Percentiles rank a stretch among this genome's conserved stretches.
Conservation (phyloP, 495 filamentous ascomycete genomes). For the Podospora australis region DNA sequence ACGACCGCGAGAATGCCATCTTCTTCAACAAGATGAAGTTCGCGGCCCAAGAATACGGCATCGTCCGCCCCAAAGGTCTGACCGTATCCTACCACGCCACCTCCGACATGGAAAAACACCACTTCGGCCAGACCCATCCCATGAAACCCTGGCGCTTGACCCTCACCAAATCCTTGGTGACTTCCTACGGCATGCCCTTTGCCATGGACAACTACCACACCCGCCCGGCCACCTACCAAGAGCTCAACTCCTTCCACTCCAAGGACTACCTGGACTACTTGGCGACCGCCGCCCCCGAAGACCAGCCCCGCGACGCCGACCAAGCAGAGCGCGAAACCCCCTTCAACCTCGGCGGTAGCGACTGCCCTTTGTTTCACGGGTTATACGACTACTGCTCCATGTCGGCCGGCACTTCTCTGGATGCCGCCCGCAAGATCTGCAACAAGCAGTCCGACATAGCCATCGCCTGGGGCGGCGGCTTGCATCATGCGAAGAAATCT, state of each 20-base stretch:
- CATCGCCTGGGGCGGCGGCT: slow-evolving; percentile 94
- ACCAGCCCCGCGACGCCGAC: slow-evolving; percentile 44
- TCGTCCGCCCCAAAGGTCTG: slow-evolving; percentile 72
- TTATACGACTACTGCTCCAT: slow-evolving; percentile 92
- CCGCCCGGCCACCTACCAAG: slow-evolving; percentile 75
- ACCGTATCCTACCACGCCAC: slow-evolving; percentile 96
- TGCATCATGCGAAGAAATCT: slow-evolving; percentile 96
- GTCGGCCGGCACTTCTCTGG: slow-evolving; percentile 82
- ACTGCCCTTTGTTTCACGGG: slow-evolving; percentile 95
- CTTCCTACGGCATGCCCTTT: slow-evolving; percentile 89
- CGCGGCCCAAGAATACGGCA: slow-evolving; percentile 64
- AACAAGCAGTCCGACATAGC: slow-evolving; percentile 86
- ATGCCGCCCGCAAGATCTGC: slow-evolving; percentile 84
- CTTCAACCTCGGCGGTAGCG: slow-evolving; percentile 82
- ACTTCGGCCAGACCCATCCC: slow-evolving; percentile 90
- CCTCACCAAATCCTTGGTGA: slow-evolving; percentile 87
- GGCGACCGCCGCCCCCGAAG: slow-evolving; percentile 43
- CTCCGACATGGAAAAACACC: slow-evolving; percentile 88
- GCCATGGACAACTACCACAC: slow-evolving; percentile 91
- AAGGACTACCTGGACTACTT: slow-evolving; percentile 88
- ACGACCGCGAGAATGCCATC: slow-evolving; percentile 50
- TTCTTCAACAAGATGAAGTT: slow-evolving; percentile 59
- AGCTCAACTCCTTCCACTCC: slow-evolving; percentile 81
- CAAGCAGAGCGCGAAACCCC: slow-evolving; percentile 45
- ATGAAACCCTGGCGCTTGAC: slow-evolving; percentile 99